phyloP scores from a whole-genome alignment of 1,284 basidiomycete genomes.

The Moesziomyces globuligerus region DNA sequence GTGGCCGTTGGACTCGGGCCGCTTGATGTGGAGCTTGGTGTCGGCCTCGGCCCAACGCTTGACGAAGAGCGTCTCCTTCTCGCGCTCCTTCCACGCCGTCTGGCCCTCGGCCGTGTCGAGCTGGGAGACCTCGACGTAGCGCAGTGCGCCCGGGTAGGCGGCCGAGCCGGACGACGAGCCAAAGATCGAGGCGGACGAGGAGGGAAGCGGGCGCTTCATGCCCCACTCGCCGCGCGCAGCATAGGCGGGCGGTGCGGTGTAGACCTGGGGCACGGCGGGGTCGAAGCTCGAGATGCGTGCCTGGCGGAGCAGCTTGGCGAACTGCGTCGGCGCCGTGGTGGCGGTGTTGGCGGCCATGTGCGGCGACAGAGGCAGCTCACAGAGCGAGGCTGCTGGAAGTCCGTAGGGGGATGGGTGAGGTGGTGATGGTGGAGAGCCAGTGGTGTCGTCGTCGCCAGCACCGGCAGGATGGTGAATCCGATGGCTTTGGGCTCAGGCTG shows the following conservation, averaged over 20 bases:
- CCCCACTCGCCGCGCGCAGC: constrained; percentile 62
- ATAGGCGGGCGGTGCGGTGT: constrained; percentile 58
- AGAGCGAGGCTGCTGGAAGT: background rate
- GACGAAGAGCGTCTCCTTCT: constrained; percentile 56
- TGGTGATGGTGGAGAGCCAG: background rate
- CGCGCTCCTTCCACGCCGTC: constrained; percentile 57
- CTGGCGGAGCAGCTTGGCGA: constrained; percentile 55
- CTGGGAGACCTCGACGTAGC: constrained; percentile 51
- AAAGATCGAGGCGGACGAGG: constrained; percentile 43
- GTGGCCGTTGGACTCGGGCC: constrained; percentile 13
- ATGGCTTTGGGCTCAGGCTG: too few relatives aligned
- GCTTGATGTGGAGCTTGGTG: constrained; percentile 42
- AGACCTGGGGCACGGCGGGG: constrained; percentile 55
- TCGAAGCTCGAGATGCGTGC: constrained; percentile 58
- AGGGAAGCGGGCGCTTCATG: constrained; percentile 59
- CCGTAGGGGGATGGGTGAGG: background rate
- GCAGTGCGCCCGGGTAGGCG: constrained; percentile 46
- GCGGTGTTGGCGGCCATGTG: constrained; percentile 31
- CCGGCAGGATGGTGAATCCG: too few relatives aligned
- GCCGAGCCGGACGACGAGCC: constrained; percentile 49
- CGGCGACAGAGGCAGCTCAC: background rate
- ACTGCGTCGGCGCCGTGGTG: constrained; percentile 41
- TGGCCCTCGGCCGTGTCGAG: constrained; percentile 57
- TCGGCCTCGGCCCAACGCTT: constrained; percentile 57
- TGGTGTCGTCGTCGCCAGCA: background rate